Conservation (phyloP, 75 land plant genomes). For the Isoetes taiwanensis region DNA sequence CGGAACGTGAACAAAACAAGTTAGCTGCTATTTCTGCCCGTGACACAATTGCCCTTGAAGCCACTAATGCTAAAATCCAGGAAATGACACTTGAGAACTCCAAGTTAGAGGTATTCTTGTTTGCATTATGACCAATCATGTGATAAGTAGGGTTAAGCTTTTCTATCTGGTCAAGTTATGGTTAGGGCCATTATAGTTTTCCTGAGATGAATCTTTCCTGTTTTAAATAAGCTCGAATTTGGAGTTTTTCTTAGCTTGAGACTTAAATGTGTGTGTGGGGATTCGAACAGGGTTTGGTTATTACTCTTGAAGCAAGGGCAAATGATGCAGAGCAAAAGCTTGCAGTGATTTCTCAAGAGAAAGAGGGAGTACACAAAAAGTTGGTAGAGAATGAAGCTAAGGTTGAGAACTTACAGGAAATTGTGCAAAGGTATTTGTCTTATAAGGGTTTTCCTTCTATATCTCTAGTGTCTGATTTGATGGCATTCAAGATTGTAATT, state of each 20-base stretch:
- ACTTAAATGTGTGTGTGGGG: not conserved
- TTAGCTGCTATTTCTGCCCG: constrained; percentile 39
- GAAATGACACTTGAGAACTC: constrained; percentile 67
- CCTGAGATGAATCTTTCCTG: too few relatives aligned
- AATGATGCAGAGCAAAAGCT: constrained; percentile 66
- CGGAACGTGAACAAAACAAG: constrained; percentile 51
- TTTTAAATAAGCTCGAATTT: too few relatives aligned
- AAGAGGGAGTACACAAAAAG: constrained; percentile 68
- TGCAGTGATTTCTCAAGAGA: constrained; percentile 45
- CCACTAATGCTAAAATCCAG: constrained; percentile 50
- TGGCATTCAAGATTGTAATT: too few relatives aligned
- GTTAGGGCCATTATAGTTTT: too few relatives aligned
- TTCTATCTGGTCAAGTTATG: not conserved
- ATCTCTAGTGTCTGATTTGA: too few relatives aligned
- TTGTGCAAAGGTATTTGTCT: constrained; percentile 92
- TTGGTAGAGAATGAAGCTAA: constrained; percentile 63
- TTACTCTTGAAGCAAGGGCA: constrained; percentile 61
- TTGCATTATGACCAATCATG: not conserved
- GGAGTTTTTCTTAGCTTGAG: too few relatives aligned
- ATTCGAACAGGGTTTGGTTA: constrained; percentile 42
- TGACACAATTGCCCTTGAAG: constrained; percentile 50
- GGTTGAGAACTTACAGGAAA: constrained; percentile 51
- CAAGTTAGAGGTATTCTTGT: constrained; percentile 56
- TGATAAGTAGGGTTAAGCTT: not conserved
- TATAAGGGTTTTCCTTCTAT: too few relatives aligned